Percentiles rank a stretch among this genome's conserved stretches.
These are phyloP conservation scores for Fusarium armeniacum DNA, from an alignment of 2,329 filamentous ascomycete genomes.

Conservation along the genomic window DNA sequence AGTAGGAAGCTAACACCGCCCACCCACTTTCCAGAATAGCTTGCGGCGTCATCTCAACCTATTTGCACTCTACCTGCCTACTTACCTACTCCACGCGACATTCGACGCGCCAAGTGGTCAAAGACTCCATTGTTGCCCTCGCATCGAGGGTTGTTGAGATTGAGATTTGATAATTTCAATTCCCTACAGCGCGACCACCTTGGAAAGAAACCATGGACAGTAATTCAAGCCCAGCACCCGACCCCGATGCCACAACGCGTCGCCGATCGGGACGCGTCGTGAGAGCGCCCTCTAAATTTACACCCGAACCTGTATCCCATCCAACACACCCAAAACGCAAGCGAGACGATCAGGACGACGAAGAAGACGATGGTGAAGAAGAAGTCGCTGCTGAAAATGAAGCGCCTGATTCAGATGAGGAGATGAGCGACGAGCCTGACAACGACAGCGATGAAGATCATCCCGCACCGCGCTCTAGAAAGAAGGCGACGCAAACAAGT, in stretches of 20 bases:
- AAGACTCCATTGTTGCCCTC: slow-evolving; percentile 51
- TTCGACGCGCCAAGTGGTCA: slow-evolving; percentile 51
- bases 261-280: slow-evolving; percentile 79
- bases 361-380: slow-evolving; percentile 44
- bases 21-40: slow-evolving; percentile 49
- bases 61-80: slow-evolving; percentile 21
- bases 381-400: slow-evolving; percentile 63
- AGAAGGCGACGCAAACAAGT: slow-evolving; percentile 61
- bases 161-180: slow-evolving; percentile 38
- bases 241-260: slow-evolving; percentile 66
- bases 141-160: slow-evolving; percentile 47
- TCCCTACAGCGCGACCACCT: slow-evolving; percentile 41
- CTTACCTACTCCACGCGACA: slow-evolving; percentile 45
- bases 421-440: slow-evolving; percentile 61
- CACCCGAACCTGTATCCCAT: slow-evolving; percentile 61
- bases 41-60: slow-evolving; percentile 41
- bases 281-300: slow-evolving; percentile 71
- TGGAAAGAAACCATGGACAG: slow-evolving; percentile 63
- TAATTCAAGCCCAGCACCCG: slow-evolving; percentile 67
- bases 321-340: slow-evolving; percentile 69
- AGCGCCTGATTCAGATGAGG: slow-evolving; percentile 63
- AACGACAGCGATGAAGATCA: slow-evolving; percentile 64
- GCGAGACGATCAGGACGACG: slow-evolving; percentile 63
- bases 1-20: slow-evolving; percentile 27
- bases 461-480: slow-evolving; percentile 55